Conservation (phyloP, 495 filamentous ascomycete genomes). For the Xylaria nigripes region DNA sequence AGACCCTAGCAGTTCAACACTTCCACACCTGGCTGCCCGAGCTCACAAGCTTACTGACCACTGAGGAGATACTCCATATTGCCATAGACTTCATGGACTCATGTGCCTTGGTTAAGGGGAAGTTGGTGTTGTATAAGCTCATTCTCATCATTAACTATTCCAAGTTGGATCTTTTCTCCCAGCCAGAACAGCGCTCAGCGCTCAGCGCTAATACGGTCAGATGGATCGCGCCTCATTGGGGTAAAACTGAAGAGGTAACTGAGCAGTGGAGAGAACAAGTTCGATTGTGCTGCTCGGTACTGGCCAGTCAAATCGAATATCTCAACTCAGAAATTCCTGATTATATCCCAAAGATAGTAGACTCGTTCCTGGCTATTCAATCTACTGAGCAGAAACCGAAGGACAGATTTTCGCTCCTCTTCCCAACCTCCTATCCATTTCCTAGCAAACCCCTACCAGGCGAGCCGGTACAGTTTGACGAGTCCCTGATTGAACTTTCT, state of each 20-base stretch:
- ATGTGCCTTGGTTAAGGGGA: conserved; percentile 79
- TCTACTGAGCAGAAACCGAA: conserved; percentile 54
- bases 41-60: conserved; percentile 62
- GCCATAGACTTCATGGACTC: conserved; percentile 91
- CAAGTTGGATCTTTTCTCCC: conserved; percentile 66
- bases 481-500: conserved; percentile 81
- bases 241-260: conserved; percentile 59
- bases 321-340: conserved; percentile 74
- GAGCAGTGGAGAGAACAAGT: conserved; percentile 91
- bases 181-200: conserved; percentile 61
- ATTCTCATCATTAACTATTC: conserved; percentile 87
- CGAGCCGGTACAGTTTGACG: conserved; percentile 63
- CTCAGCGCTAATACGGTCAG: conserved; percentile 73
- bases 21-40: conserved; percentile 96
- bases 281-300: conserved; percentile 80
- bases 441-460: conserved; percentile 56
- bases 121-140: conserved; percentile 89
- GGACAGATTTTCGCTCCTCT: conserved; percentile 71
- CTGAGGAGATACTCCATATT: conserved; percentile 82
- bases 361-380: conserved; percentile 76
- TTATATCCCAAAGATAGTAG: conserved; percentile 82
- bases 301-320: conserved; percentile 71
- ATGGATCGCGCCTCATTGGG: conserved; percentile 96
- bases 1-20: conserved; percentile 91
- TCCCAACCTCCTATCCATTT: conserved; percentile 86